These are phyloP conservation scores for Serendipita sp. DNA, from an alignment of 768 basidiomycete genomes.

Conservation along the genomic window DNA sequence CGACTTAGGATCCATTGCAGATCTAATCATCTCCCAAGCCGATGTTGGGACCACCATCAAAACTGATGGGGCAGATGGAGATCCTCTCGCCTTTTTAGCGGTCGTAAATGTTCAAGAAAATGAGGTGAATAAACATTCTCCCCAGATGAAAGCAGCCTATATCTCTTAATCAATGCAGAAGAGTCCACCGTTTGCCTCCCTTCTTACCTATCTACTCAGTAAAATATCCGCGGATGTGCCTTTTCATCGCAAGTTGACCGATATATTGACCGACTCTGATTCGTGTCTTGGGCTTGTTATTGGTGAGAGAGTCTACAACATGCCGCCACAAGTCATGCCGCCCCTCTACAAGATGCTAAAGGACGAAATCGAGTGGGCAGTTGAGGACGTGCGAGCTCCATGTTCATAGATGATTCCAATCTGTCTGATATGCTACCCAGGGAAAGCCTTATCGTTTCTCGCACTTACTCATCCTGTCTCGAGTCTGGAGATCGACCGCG, in stretches of 20 bases:
- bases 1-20: slow-evolving; percentile 55
- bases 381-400: slow-evolving; percentile 37
- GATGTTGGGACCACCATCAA: slow-evolving; percentile 79
- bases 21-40: slow-evolving; percentile 60
- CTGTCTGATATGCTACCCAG: slow-evolving; percentile 15
- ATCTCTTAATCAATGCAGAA: slow-evolving; percentile 27
- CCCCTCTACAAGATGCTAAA: slow-evolving; percentile 84
- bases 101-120: slow-evolving; percentile 64
- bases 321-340: slow-evolving; percentile 84
- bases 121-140: slow-evolving; percentile 27
- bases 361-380: slow-evolving; percentile 63
- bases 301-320: slow-evolving; percentile 81
- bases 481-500: slow-evolving; percentile 56
- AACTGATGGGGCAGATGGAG: slow-evolving; percentile 75
- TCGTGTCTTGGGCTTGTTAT: slow-evolving; percentile 67
- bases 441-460: slow-evolving; percentile 53
- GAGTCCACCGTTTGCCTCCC: slow-evolving; percentile 49
- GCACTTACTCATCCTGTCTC: slow-evolving; percentile 59
- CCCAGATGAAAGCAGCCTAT: neutral
- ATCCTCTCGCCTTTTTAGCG: slow-evolving; percentile 78
- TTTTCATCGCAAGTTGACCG: slow-evolving; percentile 37
- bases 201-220: slow-evolving; percentile 51
- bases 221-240: slow-evolving; percentile 34
- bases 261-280: slow-evolving; percentile 31
- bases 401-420: neutral